Percentiles rank a stretch among this genome's conserved stretches.
Conservation (phyloP, 2,329 filamentous ascomycete genomes). For the Diaporthe sp. region DNA sequence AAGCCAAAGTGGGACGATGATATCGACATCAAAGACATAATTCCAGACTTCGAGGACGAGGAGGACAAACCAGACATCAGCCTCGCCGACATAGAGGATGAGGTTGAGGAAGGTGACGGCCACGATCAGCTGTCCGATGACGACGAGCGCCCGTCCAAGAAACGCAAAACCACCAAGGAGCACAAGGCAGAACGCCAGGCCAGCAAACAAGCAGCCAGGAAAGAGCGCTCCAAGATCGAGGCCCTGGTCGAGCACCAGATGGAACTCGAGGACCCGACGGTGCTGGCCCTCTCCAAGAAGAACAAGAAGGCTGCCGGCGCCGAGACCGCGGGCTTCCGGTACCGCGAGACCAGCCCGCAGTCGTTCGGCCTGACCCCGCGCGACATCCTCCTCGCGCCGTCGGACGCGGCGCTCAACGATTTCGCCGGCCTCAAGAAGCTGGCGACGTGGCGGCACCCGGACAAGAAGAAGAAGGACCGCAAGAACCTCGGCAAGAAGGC, state of each 20-base stretch:
- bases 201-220: slow-evolving; percentile 79
- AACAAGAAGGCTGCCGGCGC: slow-evolving; percentile 40
- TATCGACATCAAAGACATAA: slow-evolving; percentile 93
- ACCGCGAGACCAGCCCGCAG: slow-evolving; percentile 92
- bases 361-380: slow-evolving; percentile 89
- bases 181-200: slow-evolving; percentile 69
- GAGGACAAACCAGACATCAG: slow-evolving; percentile 64
- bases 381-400: slow-evolving; percentile 90
- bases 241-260: slow-evolving; percentile 86
- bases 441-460: slow-evolving; percentile 86
- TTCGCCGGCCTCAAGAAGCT: slow-evolving; percentile 96
- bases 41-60: slow-evolving; percentile 86
- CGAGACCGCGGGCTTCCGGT: slow-evolving; percentile 76
- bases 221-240: slow-evolving; percentile 87
- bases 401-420: slow-evolving; percentile 87
- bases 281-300: slow-evolving; percentile 63
- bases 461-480: slow-evolving; percentile 90
- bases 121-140: slow-evolving; percentile 55
- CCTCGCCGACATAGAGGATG: slow-evolving; percentile 65
- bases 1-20: slow-evolving; percentile 97
- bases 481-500: slow-evolving; percentile 95
- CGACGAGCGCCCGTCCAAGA: slow-evolving; percentile 61
- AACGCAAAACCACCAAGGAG: slow-evolving; percentile 71
- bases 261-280: slow-evolving; percentile 76
- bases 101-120: slow-evolving; percentile 51